Evolutionary conservation across 23 red algal genomes (phyloP).

Genomic region (Agarophyton chilense): DNA sequence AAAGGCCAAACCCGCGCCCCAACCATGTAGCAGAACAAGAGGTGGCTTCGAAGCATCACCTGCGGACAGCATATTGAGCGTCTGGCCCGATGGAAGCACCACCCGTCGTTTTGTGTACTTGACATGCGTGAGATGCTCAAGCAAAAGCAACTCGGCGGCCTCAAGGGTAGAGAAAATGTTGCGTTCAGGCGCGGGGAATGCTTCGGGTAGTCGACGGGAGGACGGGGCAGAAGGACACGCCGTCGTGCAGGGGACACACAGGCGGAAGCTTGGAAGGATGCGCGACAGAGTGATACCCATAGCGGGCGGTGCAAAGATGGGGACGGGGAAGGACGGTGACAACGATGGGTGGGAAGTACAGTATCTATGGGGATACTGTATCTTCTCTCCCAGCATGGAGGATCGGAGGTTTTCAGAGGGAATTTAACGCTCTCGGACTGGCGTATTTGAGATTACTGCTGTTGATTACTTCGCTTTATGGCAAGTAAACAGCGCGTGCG

Average conservation of each 20-base stretch:
- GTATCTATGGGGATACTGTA: too few relatives aligned
- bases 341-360: neutral
- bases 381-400: too few relatives aligned
- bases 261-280: neutral
- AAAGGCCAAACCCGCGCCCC: conserved; percentile 80
- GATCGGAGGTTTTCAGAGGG: too few relatives aligned
- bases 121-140: conserved; percentile 27
- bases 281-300: conserved; percentile 19
- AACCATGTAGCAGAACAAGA: conserved; percentile 79
- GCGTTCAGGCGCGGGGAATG: neutral
- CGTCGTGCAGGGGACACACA: neutral
- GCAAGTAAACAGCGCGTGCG: too few relatives aligned
- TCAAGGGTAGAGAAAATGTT: neutral
- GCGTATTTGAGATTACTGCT: too few relatives aligned
- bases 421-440: too few relatives aligned
- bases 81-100: conserved; percentile 33
- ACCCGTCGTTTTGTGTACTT: conserved; percentile 47
- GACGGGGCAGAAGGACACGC: neutral
- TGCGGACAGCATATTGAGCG: conserved; percentile 63
- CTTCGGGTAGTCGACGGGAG: neutral
- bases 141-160: conserved; percentile 37
- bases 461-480: too few relatives aligned
- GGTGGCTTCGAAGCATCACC: conserved; percentile 47
- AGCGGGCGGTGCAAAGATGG: neutral
- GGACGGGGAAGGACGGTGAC: neutral